Base-by-base conservation (phyloP, 441 rosid species). In the Hura crepitans region DNA sequence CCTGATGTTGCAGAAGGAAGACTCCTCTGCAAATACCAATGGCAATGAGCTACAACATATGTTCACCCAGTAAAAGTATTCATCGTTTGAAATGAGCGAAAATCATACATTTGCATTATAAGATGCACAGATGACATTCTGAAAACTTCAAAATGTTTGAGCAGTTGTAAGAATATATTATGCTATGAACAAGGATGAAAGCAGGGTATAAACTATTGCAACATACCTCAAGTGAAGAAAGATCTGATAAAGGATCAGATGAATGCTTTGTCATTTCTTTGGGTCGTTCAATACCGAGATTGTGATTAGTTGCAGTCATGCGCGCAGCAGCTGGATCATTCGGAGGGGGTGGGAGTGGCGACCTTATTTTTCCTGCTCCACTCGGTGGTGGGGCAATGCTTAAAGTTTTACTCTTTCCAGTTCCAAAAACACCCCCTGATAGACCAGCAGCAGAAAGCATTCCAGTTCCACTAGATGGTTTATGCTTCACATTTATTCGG, bases 381-480 rank as follows among this genome's bases (percentile, higher is more conserved):
- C 57, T 70, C 15, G 99, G 97, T 7, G 99, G 99, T 46, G 99
- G 99, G 1, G 89, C 91, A 76, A 95, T 85, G 55, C 84, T 67
- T 67, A 92, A 55, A 62, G 82, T 37, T 74, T 87, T 91, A 53
- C 89, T 75, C 83, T 92, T 89, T 59, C 79, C 89, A 31, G 73
- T 69, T 47, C 80, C 92, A 39, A 93, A 78, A 80, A 69, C 70
- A 53, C 78, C 87, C 33, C 86, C 87, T 0, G 91, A 82, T 31
- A 86, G 68, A 67, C 89, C 95, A 23, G 96, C 97, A 64, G 98
- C 89, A 51, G 99, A 92, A 72, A 95, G 96, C 99, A 95, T 95
- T 62, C 98, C 97, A 25, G 99, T 88, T 69, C 98, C 99, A 76
- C 84, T 74, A 6, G 93, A 47, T 27, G 93, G 87, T 72, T 89